Percentiles rank a stretch among this genome's conserved stretches.
Conservation (phyloP, 768 basidiomycete genomes). For the Lactarius akahatsu region DNA sequence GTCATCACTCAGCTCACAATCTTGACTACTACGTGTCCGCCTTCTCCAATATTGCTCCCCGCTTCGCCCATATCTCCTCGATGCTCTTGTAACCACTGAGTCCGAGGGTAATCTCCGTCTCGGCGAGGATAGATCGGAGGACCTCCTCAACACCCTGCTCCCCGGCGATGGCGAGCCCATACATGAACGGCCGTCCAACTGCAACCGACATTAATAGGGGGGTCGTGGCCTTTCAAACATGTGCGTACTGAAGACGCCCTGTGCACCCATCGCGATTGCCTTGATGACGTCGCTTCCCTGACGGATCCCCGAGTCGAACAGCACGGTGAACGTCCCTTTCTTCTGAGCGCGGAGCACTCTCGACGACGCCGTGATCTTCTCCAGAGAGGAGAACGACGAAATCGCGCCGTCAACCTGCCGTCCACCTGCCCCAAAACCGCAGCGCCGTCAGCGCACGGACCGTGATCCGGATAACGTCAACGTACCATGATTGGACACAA, state of each 20-base stretch:
- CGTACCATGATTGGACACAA: slow-evolving; percentile 80
- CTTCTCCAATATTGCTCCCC: slow-evolving; percentile 49
- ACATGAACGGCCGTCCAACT: slow-evolving; percentile 78
- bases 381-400: slow-evolving; percentile 68
- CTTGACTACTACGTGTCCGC: slow-evolving; percentile 33
- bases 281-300: slow-evolving; percentile 83
- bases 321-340: slow-evolving; percentile 60
- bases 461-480: neutral
- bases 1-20: slow-evolving; percentile 4
- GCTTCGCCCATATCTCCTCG: slow-evolving; percentile 60
- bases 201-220: neutral
- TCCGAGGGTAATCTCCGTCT: slow-evolving; percentile 64
- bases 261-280: slow-evolving; percentile 83
- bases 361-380: slow-evolving; percentile 61
- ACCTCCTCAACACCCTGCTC: slow-evolving; percentile 76
- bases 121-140: slow-evolving; percentile 62
- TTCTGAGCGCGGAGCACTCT: slow-evolving; percentile 57
- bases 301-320: slow-evolving; percentile 82
- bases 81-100: slow-evolving; percentile 58
- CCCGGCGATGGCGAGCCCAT: slow-evolving; percentile 68
- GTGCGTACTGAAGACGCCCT: slow-evolving; percentile 68
- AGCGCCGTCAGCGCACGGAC: neutral
- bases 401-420: slow-evolving; percentile 79
- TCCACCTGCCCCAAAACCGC: slow-evolving; percentile 46
- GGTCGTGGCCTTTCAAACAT: neutral